Percentiles rank a stretch among this genome's conserved stretches.
Evolutionary conservation across 2,329 filamentous ascomycete species (phyloP).

Genomic region (Botrytis fabae): DNA sequence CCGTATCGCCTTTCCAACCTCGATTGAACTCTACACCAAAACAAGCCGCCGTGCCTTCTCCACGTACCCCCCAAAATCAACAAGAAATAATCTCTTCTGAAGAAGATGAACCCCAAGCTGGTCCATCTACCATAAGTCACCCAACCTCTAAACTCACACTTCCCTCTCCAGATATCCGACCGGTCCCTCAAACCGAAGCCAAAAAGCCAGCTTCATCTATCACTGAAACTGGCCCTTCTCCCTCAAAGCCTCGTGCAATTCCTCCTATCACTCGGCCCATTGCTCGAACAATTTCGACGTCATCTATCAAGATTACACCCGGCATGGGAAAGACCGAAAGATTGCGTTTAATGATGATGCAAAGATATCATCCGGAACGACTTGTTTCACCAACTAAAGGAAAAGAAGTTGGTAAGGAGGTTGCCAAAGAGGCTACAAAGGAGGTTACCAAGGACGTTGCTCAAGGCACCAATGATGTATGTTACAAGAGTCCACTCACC

Average conservation of each 20-base stretch:
- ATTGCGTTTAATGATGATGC: background rate
- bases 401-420: conserved; percentile 1
- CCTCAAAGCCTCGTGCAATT: background rate
- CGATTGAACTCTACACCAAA: conserved; percentile 4
- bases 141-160: background rate
- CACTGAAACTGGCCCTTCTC: background rate
- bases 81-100: background rate
- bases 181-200: background rate
- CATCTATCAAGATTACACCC: background rate
- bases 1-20: background rate
- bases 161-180: background rate
- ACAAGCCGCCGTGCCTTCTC: background rate
- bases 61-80: background rate
- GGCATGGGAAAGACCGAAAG: background rate
- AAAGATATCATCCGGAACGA: background rate
- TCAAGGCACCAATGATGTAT: conserved; percentile 4
- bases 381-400: background rate
- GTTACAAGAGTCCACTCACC: background rate
- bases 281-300: background rate
- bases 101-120: conserved; percentile 4
- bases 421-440: background rate
- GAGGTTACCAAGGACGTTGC: background rate
- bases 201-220: background rate
- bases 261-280: background rate
- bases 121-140: background rate